Percentiles rank a stretch among this genome's conserved stretches.
Evolutionary conservation across 2,329 filamentous ascomycete genomes (phyloP).

Genomic region (Helicocarpus griseus): DNA sequence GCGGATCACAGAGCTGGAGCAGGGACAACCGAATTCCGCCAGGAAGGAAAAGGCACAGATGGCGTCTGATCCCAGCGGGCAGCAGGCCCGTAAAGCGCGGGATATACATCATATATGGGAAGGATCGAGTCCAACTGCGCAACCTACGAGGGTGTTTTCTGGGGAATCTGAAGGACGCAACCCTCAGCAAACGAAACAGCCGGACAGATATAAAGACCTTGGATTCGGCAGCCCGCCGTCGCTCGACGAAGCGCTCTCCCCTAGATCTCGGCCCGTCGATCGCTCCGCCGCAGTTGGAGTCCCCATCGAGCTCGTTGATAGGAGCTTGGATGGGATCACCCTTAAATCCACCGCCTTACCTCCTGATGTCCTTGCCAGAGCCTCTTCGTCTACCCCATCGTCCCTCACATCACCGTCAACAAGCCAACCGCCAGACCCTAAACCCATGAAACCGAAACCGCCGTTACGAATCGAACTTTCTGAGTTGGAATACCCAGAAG

Average conservation of each 20-base stretch:
- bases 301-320: conserved; percentile 38
- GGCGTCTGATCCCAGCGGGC: background rate
- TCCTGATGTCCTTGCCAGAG: conserved; percentile 33
- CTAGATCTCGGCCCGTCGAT: conserved; percentile 26
- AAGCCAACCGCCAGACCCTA: conserved; percentile 14
- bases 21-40: background rate
- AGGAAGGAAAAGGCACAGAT: background rate
- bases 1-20: conserved; percentile 34
- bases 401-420: conserved; percentile 15
- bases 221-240: conserved; percentile 22
- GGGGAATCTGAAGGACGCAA: conserved; percentile 20
- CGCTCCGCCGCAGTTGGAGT: conserved; percentile 22
- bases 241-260: conserved; percentile 32
- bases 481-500: conserved; percentile 29
- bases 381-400: conserved; percentile 27
- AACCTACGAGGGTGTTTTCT: conserved; percentile 35
- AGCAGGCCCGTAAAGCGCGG: background rate
- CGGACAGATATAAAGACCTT: conserved; percentile 25
- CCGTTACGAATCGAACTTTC: conserved; percentile 16
- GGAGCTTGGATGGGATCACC: conserved; percentile 37
- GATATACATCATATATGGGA: conserved; percentile 32
- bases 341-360: conserved; percentile 37
- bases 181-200: conserved; percentile 12
- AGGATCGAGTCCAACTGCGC: conserved; percentile 29
- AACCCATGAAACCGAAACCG: conserved; percentile 12